phyloP scores from a whole-genome alignment of 768 basidiomycete genomes.

The Rhizopogon roseolus region DNA sequence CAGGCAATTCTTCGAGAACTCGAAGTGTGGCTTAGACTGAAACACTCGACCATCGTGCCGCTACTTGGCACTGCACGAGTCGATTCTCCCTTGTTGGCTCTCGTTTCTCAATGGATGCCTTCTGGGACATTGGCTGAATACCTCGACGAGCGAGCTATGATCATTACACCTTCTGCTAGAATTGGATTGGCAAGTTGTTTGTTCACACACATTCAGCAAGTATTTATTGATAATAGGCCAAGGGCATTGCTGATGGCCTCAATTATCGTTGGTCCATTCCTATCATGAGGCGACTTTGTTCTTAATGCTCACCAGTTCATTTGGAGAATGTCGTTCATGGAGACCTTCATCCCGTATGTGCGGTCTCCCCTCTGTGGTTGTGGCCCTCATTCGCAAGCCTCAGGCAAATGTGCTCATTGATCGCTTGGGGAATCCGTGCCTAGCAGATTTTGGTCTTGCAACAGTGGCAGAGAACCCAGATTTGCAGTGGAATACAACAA shows the following conservation, averaged over 20 bases:
- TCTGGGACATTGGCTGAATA: no score
- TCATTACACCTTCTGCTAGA: no score
- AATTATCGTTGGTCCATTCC: no score
- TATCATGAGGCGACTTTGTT: no score
- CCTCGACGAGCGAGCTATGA: no score
- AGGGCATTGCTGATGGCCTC: no score
- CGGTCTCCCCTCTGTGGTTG: background rate
- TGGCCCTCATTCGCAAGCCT: background rate
- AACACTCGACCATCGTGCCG: slow-evolving; percentile 14
- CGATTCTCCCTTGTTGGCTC: no score
- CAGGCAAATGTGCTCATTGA: background rate
- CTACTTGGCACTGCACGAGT: slow-evolving; percentile 9
- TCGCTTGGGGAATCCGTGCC: background rate
- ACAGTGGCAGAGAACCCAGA: background rate
- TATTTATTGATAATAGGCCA: no score
- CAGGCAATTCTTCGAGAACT: slow-evolving; percentile 16
- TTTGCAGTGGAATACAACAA: background rate
- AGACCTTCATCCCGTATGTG: background rate
- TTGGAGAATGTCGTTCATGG: no score
- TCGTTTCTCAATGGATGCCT: no score
- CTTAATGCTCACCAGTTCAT: background rate
- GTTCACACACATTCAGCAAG: no score
- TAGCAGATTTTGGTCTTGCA: background rate
- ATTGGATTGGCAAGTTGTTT: no score
- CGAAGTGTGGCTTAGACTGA: slow-evolving; percentile 14